Conservation (phyloP, 257 asterid genomes). For the Solanum virginianum region DNA sequence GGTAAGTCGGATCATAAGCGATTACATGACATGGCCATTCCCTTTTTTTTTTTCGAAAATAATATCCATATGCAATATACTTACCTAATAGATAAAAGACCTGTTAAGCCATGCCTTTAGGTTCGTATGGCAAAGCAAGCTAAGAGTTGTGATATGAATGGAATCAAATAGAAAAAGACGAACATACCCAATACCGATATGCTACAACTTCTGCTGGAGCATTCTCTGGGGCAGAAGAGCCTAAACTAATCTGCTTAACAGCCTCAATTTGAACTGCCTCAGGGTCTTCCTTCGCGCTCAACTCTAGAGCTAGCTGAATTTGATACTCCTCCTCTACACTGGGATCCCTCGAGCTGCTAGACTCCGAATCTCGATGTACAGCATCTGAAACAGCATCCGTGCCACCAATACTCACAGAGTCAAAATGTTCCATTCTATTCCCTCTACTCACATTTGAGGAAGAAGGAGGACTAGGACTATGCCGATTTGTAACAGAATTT, state of each 20-base stretch:
- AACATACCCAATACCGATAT: constrained; percentile 80
- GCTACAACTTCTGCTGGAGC: constrained; percentile 86
- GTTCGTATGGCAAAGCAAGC: not conserved
- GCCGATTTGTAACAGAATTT: constrained; percentile 62
- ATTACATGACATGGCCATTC: not conserved
- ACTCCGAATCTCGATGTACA: constrained; percentile 42
- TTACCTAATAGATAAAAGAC: not conserved
- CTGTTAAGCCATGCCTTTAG: not conserved
- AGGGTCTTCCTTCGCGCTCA: constrained; percentile 96
- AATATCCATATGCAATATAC: not conserved
- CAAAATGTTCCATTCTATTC: constrained; percentile 53
- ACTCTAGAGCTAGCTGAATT: constrained; percentile 79
- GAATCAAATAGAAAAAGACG: not conserved
- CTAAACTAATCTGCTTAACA: constrained; percentile 93
- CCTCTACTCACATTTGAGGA: constrained; percentile 45
- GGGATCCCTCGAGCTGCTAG: constrained; percentile 62
- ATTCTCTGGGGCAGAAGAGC: constrained; percentile 59
- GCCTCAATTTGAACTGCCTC: constrained; percentile 99
- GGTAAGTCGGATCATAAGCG: not conserved
- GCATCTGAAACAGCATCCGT: constrained; percentile 61
- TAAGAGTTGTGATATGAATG: not conserved
- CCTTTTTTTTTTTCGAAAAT: not conserved
- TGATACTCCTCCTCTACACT: constrained; percentile 93
- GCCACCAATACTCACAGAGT: constrained; percentile 62
- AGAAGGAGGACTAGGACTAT: constrained; percentile 64